Evolutionary conservation across 169 alveolate genomes (phyloP).

Genomic region (Eimeria tenella): DNA sequence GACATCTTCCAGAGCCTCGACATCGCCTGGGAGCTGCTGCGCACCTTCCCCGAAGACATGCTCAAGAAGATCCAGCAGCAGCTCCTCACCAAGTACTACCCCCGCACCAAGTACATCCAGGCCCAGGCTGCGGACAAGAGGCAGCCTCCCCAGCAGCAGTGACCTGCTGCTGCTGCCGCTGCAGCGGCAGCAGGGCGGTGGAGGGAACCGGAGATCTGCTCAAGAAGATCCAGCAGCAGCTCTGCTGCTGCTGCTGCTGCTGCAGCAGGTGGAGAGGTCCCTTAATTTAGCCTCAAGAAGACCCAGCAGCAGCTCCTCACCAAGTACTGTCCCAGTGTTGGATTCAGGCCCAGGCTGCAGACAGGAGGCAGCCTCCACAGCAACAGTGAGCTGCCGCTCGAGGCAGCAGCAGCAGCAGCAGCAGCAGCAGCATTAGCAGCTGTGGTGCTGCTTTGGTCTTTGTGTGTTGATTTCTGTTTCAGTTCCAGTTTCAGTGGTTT

Average conservation of each 20-base stretch:
- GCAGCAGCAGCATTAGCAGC: too few species aligned
- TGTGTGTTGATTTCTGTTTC: not conserved
- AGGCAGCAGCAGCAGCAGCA: not conserved
- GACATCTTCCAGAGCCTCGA: constrained; percentile 98
- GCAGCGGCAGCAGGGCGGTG: not conserved
- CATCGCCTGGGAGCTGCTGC: constrained; percentile 98
- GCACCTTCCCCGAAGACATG: constrained; percentile 99
- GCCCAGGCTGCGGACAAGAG: constrained; percentile 38
- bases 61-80: constrained; percentile 96
- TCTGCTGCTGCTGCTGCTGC: not conserved
- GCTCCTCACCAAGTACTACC: constrained; percentile 78
- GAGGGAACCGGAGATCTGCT: too few species aligned
- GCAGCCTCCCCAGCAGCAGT: constrained; percentile 5
- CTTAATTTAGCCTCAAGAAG: not conserved
- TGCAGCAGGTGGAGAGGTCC: not conserved
- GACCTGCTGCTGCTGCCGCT: not conserved
- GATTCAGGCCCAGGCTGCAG: constrained; percentile 59
- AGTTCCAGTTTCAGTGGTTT: too few species aligned
- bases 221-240: too few species aligned
- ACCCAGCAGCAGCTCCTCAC: not conserved
- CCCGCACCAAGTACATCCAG: constrained; percentile 77
- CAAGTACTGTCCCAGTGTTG: too few species aligned
- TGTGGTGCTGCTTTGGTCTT: not conserved
- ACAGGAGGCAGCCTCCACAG: constrained; percentile 15
- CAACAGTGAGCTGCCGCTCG: not conserved